Percentiles rank a stretch among this genome's conserved stretches.
phyloP scores from a whole-genome alignment of 2,329 filamentous ascomycete species.

The Colletotrichum neosansevieriae region DNA sequence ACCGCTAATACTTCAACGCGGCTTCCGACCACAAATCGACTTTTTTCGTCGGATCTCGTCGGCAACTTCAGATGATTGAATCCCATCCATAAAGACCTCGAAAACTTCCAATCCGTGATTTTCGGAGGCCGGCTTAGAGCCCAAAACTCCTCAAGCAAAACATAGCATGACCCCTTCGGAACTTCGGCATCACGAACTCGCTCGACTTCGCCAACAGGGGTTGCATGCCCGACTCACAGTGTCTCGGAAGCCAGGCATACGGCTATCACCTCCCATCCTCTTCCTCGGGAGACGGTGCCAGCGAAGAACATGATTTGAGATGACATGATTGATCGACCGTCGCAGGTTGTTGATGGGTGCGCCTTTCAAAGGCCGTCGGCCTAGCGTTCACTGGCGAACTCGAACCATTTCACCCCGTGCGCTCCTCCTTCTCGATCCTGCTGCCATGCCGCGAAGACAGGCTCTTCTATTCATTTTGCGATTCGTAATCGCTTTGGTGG shows the following conservation, averaged over 20 bases:
- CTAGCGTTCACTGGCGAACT: not conserved
- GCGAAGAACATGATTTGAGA: not conserved
- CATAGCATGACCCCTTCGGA: constrained; percentile 2
- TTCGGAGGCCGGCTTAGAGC: not conserved
- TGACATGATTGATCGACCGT: constrained; percentile 37
- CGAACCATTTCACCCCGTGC: constrained; percentile 1
- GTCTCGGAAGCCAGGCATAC: constrained; percentile 35
- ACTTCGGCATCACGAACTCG: constrained; percentile 24
- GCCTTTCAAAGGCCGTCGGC: not conserved
- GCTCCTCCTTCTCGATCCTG: not conserved
- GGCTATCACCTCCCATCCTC: not conserved
- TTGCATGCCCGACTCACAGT: constrained; percentile 33
- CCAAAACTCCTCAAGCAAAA: not conserved
- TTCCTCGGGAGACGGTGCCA: constrained; percentile 8
- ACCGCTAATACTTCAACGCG: not conserved
- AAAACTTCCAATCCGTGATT: not conserved
- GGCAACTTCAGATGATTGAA: constrained; percentile 34
- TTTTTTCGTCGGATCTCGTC: constrained; percentile 25
- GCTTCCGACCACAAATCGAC: not conserved
- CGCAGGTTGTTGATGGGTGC: constrained; percentile 24
- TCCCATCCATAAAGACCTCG: not conserved
- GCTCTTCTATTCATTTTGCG: not conserved
- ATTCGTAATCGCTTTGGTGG: constrained; percentile 17
- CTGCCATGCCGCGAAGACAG: not conserved
- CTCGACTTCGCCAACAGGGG: constrained; percentile 18